Conservation (phyloP, 2,329 filamentous ascomycete species). For the Cytospora chrysosperma region DNA sequence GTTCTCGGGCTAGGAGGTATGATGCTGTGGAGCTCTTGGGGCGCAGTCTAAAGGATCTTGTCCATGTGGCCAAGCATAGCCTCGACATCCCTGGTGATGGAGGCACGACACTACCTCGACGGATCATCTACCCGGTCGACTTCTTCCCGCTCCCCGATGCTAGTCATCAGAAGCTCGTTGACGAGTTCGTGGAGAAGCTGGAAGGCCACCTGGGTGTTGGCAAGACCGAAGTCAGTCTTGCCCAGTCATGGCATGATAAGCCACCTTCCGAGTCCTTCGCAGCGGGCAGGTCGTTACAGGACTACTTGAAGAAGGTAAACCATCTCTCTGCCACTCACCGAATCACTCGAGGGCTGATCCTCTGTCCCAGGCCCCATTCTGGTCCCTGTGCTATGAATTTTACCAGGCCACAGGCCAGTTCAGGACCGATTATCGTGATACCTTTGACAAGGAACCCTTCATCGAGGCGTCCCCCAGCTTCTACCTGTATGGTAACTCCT, state of each 20-base stretch:
- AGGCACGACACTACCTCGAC: background rate
- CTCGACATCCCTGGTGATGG: background rate
- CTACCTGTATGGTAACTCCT: conserved; percentile 3
- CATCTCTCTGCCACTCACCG: too few species aligned
- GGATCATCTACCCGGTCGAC: conserved; percentile 16
- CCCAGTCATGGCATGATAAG: conserved; percentile 9
- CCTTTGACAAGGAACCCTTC: conserved; percentile 13
- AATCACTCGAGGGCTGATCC: background rate
- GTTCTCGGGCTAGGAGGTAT: conserved; percentile 8
- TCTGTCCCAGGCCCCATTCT: conserved; percentile 13
- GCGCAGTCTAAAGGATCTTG: conserved; percentile 11
- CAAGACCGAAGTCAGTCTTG: conserved; percentile 3
- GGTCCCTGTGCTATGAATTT: conserved; percentile 19
- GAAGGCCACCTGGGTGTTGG: conserved; percentile 3
- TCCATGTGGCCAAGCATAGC: conserved; percentile 14
- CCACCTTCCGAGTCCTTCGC: background rate
- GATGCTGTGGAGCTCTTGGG: conserved; percentile 17
- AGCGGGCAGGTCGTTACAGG: background rate
- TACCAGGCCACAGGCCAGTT: conserved; percentile 9
- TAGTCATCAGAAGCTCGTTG: conserved; percentile 11
- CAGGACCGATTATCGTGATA: conserved; percentile 12
- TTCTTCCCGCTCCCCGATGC: conserved; percentile 14
- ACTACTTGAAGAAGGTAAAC: conserved; percentile 16
- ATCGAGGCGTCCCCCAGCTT: conserved; percentile 12
- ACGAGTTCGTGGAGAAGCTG: conserved; percentile 15